A percentile compares a stretch with the other conserved stretches of the same genome.
phyloP scores from a whole-genome alignment of 2,329 filamentous ascomycete genomes.

The Monosporascus cannonballus region DNA sequence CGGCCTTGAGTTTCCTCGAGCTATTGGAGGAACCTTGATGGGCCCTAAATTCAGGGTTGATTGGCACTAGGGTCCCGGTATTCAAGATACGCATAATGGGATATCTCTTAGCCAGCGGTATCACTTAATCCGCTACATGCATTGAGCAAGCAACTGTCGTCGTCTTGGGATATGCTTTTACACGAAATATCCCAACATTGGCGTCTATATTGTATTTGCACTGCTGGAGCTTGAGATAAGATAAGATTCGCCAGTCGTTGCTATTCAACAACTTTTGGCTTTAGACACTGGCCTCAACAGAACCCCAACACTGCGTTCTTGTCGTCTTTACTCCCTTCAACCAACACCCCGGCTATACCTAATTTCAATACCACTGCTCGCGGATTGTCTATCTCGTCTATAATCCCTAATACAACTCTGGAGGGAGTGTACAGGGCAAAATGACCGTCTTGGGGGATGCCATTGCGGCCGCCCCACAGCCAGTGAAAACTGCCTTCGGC shows the following conservation, averaged over 20 bases:
- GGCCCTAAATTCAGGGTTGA: background rate
- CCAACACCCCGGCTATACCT: background rate
- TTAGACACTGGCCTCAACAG: conserved; percentile 1
- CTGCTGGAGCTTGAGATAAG: too few species aligned
- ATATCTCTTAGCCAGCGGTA: background rate
- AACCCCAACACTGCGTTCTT: conserved; percentile 1
- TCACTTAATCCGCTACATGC: too few species aligned
- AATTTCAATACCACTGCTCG: background rate
- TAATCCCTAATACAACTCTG: background rate
- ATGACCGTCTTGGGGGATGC: conserved; percentile 29
- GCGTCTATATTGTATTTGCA: too few species aligned
- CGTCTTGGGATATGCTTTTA: too few species aligned
- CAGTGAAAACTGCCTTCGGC: conserved; percentile 40
- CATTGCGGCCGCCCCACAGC: conserved; percentile 36
- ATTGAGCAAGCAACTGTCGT: too few species aligned
- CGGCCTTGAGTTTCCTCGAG: background rate
- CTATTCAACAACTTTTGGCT: conserved; percentile 1
- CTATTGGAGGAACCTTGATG: background rate
- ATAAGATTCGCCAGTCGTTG: background rate
- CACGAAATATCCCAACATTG: too few species aligned
- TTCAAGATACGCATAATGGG: background rate
- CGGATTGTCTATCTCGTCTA: background rate
- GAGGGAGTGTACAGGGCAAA: background rate
- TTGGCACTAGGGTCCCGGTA: background rate
- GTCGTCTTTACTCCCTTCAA: too few species aligned